These are phyloP conservation scores for Monosporascus sp. DNA, from an alignment of 2,329 filamentous ascomycete genomes.

Conservation along the genomic window DNA sequence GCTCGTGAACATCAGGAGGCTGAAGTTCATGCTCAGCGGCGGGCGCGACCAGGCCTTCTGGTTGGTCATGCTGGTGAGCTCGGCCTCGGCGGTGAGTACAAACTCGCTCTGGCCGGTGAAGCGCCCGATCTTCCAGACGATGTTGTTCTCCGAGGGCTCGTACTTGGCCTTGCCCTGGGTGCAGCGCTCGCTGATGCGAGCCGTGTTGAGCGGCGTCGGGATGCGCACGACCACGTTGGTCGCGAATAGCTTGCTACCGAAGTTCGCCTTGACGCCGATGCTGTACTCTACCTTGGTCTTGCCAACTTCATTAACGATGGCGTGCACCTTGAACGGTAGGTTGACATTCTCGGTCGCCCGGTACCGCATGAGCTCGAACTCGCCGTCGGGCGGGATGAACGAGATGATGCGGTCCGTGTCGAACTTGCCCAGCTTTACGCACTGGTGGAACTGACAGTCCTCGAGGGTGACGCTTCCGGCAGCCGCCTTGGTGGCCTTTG, in stretches of 20 bases:
- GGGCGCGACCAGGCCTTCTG: constrained; percentile 96
- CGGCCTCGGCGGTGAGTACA: constrained; percentile 88
- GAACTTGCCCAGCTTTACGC: constrained; percentile 95
- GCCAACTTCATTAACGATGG: constrained; percentile 95
- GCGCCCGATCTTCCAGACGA: constrained; percentile 98
- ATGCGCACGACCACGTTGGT: constrained; percentile 94
- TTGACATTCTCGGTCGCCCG: constrained; percentile 98
- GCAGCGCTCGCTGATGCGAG: constrained; percentile 85
- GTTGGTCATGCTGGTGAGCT: constrained; percentile 93
- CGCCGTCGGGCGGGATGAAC: constrained; percentile 93
- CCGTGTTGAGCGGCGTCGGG: constrained; percentile 93
- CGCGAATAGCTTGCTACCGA: constrained; percentile 90
- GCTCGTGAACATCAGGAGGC: constrained; percentile 95
- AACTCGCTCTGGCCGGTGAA: constrained; percentile 98
- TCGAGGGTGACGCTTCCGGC: constrained; percentile 94
- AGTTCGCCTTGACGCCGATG: constrained; percentile 95
- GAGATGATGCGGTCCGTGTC: constrained; percentile 95
- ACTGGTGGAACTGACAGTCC: constrained; percentile 98
- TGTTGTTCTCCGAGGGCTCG: constrained; percentile 95
- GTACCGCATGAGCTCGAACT: constrained; percentile 98
- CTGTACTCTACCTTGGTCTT: constrained; percentile 98
- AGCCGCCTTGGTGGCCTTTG: constrained; percentile 90
- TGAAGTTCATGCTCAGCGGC: constrained; percentile 87
- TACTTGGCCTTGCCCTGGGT: constrained; percentile 98
- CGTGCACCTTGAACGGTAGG: constrained; percentile 96